Evolutionary conservation across 164 flowering plant genomes (phyloP).

Genomic region (Stephania yunnanensis): DNA sequence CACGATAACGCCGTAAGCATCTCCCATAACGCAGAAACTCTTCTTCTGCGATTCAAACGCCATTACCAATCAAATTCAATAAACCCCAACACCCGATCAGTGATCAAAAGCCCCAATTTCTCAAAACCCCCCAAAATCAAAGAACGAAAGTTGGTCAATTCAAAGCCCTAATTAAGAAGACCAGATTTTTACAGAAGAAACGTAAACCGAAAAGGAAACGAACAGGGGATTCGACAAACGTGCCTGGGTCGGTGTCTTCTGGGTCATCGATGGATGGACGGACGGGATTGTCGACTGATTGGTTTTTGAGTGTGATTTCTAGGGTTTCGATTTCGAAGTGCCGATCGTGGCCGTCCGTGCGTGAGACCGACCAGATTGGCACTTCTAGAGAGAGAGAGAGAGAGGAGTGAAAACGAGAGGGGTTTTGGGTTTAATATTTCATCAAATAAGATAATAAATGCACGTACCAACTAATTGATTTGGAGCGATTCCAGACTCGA

Average conservation of each 20-base stretch:
- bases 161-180: neutral
- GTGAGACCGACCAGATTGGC: conserved; percentile 6
- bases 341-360: neutral
- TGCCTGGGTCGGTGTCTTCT: conserved; percentile 22
- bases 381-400: neutral
- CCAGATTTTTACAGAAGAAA: neutral
- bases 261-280: conserved; percentile 13
- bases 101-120: neutral
- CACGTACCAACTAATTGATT: too few relatives aligned
- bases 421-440: neutral
- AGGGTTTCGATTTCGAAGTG: conserved; percentile 13
- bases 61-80: conserved; percentile 14
- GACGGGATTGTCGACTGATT: neutral
- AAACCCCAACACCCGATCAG: neutral
- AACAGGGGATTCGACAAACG: conserved; percentile 1
- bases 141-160: neutral
- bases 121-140: neutral
- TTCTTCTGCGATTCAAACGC: conserved; percentile 49
- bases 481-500: too few relatives aligned
- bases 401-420: neutral
- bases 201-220: neutral
- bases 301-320: neutral
- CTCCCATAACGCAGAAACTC: conserved; percentile 36
- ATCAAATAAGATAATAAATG: too few relatives aligned
- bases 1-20: conserved; percentile 38